Base-by-base conservation (phyloP, 2,329 filamentous ascomycete genomes). In the Pestalotiopsis sp. region DNA sequence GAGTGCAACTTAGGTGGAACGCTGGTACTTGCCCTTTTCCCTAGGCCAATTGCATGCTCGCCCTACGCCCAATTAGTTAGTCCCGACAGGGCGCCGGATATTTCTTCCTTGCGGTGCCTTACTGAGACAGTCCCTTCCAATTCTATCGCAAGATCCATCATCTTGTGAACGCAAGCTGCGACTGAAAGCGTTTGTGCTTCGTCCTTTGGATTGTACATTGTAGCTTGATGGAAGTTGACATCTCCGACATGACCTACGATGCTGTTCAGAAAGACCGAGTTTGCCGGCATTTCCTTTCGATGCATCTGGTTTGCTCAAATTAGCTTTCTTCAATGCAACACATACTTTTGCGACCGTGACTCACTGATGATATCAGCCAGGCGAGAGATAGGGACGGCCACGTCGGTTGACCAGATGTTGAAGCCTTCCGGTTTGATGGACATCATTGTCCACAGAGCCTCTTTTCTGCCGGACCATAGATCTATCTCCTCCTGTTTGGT, bases 221-320 rank as follows among this genome's bases (percentile, higher is more conserved):
- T 73, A 11, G 74, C 69, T 20, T 76, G 73, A 73, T 91, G 89
- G 74, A 91, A 92, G 72, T 92, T 91, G 13, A 89, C 89, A 73
- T 92, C 89, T 0, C 89, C 89, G 4, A 91, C 89, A 74, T 92
- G 89, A 0, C 89, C 89, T 1, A 91, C 84, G 40, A 92, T 89
- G 20, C 82, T 83, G 6, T 84, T 84, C 86, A 48, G 88, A 82
- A 4, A 91, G 77, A 0, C 88, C 88, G 58, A 84, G 84, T 72
- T 82, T 80, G n/a, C 73, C 75, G 52, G 90, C 84, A 70, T 91
- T 85, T 17, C 81, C 80, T 74, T 90, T 89, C 1, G 88, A 88
- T 69, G 85, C 82, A 70, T 89, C 87, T 68, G 7, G 24, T 44
- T 20, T n/a, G 22, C 6, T 17, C 11, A 10, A 17, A 48, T 30